Percentiles rank a stretch among this genome's conserved stretches.
phyloP scores from a whole-genome alignment of 306 rosid species.

The cucumber (Cucumis sativus) region DNA sequence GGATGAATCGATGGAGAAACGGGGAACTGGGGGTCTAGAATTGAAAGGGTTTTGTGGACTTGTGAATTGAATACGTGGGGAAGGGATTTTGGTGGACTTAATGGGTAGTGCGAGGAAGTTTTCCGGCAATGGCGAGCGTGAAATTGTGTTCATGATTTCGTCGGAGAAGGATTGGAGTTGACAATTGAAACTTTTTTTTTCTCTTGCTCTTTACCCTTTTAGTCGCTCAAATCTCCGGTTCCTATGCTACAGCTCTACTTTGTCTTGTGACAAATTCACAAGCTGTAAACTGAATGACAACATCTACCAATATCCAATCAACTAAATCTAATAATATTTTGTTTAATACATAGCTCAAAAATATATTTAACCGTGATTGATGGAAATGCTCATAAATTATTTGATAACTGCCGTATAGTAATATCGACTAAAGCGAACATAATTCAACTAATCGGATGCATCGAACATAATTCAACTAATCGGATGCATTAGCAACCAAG shows the following conservation, averaged over 20 bases:
- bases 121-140: neutral
- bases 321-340: too few relatives aligned
- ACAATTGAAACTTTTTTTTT: neutral
- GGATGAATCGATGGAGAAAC: slow-evolving; percentile 26
- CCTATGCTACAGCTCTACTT: neutral
- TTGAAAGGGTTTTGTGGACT: slow-evolving; percentile 9
- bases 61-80: slow-evolving; percentile 31
- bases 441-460: too few relatives aligned
- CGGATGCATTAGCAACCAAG: too few relatives aligned
- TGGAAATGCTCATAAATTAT: too few relatives aligned
- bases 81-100: slow-evolving; percentile 8
- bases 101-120: neutral
- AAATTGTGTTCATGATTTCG: neutral
- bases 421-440: too few relatives aligned
- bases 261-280: too few relatives aligned
- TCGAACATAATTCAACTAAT: too few relatives aligned
- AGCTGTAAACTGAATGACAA: too few relatives aligned
- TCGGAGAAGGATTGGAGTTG: neutral
- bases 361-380: too few relatives aligned
- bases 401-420: too few relatives aligned
- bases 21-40: slow-evolving; percentile 17
- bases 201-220: neutral
- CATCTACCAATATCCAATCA: too few relatives aligned
- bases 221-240: neutral
- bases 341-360: too few relatives aligned